Evolutionary conservation across 805 yeast genomes (phyloP), one percentile per base, ranked within the genome.

Genomic region (Myxozyma monticola): DNA sequence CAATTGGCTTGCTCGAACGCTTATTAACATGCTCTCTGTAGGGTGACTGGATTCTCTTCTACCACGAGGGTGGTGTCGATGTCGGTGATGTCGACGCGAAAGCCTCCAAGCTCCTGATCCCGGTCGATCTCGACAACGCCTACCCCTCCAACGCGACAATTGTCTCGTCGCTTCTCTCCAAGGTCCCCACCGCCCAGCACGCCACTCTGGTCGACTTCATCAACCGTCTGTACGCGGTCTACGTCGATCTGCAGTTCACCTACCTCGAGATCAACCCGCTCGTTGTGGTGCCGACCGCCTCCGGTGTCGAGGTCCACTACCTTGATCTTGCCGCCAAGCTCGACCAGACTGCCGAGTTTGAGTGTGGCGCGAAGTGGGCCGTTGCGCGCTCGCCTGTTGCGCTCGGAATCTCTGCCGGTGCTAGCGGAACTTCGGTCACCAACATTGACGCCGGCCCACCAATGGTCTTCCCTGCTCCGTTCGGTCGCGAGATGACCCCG

Each of bases 331-430:
- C 76, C 28, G 76, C 76, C 38, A 73, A 73, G 69, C 67, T 72
- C 51, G 76, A 72, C 59, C 76, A 72, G 60, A 72, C 76, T 24
- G 76, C 76, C 39, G 76, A 72, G 64, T 72, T 72, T 56, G 76
- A 72, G 63, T 73, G 76, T 54, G 76, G 76, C 30, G 72, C 76
- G 51, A 72, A 72, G 61, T 72, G 76, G 76, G 76, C 76, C 33
- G 57, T 64, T n/a, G 75, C 77, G 6, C 71, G 76, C 43, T 65
- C 76, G 15, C 71, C 75, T 36, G 65, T 69, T 41, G 67, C 70
- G 10, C 65, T 72, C 24, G 76, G 76, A 40, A 60, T 62, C 31
- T 45, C 44, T 30, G 48, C 53, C 21, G 55, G 50, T 24, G 35
- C 54, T n/a, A 36, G 58, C 21, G 49, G 60, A 41, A 46, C 59